Percentiles rank a stretch among this genome's conserved stretches.
phyloP scores from a whole-genome alignment of 1,284 basidiomycete genomes.

The Rhodotorula sp. region DNA sequence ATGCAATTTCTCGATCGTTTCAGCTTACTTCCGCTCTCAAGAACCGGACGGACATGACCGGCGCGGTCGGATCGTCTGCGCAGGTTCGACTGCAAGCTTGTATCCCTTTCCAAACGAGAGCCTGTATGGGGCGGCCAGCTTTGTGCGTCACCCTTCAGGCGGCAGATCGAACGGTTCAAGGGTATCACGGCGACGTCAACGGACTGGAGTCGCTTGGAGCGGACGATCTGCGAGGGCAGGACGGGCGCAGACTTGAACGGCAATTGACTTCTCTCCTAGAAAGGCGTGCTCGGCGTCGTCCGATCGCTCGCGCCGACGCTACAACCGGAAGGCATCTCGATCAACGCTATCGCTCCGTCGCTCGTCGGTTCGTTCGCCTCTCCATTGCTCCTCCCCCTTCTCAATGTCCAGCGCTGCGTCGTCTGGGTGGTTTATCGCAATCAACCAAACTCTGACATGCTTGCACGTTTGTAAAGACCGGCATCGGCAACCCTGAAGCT shows the following conservation, averaged over 20 bases:
- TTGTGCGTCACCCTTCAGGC: neutral
- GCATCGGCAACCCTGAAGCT: constrained; percentile 14
- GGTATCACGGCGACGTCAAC: too few species aligned
- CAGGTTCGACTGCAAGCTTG: constrained; percentile 21
- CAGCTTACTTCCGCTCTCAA: constrained; percentile 18
- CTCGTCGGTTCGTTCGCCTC: constrained; percentile 14
- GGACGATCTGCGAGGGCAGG: neutral
- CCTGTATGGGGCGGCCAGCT: constrained; percentile 24
- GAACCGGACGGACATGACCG: neutral
- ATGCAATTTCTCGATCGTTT: neutral
- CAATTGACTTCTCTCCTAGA: neutral
- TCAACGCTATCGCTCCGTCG: constrained; percentile 30
- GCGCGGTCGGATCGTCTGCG: constrained; percentile 18
- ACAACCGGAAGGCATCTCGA: constrained; percentile 17
- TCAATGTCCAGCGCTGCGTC: too few species aligned
- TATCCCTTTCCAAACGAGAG: constrained; percentile 31
- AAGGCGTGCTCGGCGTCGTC: constrained; percentile 21
- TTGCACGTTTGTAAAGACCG: neutral
- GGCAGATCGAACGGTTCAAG: too few species aligned
- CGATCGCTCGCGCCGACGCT: constrained; percentile 18
- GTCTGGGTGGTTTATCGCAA: too few species aligned
- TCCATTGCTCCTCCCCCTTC: neutral
- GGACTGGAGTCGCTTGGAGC: too few species aligned
- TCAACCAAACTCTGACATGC: neutral
- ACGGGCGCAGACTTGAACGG: neutral